These are phyloP conservation scores for Phytophthora syringae DNA, from an alignment of 352 stramenopile genomes.

Conservation along the genomic window DNA sequence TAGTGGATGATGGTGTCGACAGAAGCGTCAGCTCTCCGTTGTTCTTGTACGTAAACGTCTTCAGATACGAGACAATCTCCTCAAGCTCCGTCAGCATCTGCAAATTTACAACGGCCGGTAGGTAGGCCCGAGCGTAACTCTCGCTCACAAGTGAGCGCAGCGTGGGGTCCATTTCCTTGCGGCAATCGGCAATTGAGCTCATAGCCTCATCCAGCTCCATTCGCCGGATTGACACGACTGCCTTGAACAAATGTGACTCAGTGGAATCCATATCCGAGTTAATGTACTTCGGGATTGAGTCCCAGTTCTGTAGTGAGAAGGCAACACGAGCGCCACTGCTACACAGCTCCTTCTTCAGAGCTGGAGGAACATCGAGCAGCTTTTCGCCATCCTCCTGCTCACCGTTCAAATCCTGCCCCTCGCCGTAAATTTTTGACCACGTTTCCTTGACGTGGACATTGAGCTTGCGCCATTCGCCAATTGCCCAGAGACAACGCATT, in stretches of 20 bases:
- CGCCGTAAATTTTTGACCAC: slow-evolving; percentile 87
- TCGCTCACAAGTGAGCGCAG: slow-evolving; percentile 98
- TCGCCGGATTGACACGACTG: slow-evolving; percentile 95
- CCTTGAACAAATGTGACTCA: slow-evolving; percentile 83
- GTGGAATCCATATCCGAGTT: slow-evolving; percentile 91
- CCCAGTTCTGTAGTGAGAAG: slow-evolving; percentile 88
- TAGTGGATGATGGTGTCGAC: slow-evolving; percentile 45
- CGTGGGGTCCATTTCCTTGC: slow-evolving; percentile 96
- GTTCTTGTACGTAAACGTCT: slow-evolving; percentile 80
- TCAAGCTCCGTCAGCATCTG: slow-evolving; percentile 98
- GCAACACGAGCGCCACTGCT: slow-evolving; percentile 82
- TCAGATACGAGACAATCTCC: slow-evolving; percentile 88
- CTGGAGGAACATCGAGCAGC: slow-evolving; percentile 78
- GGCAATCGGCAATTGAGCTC: slow-evolving; percentile 92
- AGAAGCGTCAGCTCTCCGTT: slow-evolving; percentile 81
- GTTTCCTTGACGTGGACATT: slow-evolving; percentile 93
- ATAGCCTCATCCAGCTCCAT: slow-evolving; percentile 94
- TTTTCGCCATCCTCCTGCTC: slow-evolving; percentile 54
- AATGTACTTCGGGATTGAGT: slow-evolving; percentile 85
- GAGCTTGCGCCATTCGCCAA: slow-evolving; percentile 97
- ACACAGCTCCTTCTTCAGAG: slow-evolving; percentile 86
- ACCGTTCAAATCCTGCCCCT: slow-evolving; percentile 48
- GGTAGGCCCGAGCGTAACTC: slow-evolving; percentile 97
- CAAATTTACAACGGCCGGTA: slow-evolving; percentile 96
- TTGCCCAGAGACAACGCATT: slow-evolving; percentile 98